These are phyloP conservation scores for Trichoderma sp. DNA, from an alignment of 2,329 filamentous ascomycete species.

Conservation along the genomic window DNA sequence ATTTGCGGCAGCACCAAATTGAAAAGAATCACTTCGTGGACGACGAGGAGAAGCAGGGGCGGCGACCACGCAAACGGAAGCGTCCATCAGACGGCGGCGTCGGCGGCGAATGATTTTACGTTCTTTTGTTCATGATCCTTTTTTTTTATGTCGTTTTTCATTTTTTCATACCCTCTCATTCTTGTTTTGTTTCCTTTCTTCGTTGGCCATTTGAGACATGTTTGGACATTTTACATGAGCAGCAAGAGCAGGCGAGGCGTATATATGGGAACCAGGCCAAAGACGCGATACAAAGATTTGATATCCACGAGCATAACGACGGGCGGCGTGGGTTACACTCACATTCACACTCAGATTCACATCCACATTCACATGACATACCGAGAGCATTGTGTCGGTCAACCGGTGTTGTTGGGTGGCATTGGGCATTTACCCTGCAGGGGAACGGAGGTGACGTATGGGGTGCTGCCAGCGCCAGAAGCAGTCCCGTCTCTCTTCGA, in stretches of 20 bases:
- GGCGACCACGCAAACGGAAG: slow-evolving; percentile 48
- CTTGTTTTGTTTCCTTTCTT: neutral
- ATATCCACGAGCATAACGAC: neutral
- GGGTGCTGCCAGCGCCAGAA: neutral
- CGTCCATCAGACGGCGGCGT: neutral
- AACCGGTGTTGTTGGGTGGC: neutral
- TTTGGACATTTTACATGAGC: neutral
- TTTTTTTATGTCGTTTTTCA: neutral
- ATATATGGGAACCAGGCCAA: neutral
- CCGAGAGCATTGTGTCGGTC: neutral
- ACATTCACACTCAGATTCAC: neutral
- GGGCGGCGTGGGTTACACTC: neutral
- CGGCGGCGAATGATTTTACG: neutral
- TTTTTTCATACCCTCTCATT: neutral
- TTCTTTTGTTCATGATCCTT: neutral
- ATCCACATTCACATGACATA: neutral
- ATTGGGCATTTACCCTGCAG: slow-evolving; percentile 1
- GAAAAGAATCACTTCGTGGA: slow-evolving; percentile 55
- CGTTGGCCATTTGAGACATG: neutral
- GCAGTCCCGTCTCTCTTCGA: neutral
- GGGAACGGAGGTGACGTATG: neutral
- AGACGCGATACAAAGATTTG: neutral
- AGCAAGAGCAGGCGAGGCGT: neutral
- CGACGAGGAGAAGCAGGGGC: slow-evolving; percentile 35
- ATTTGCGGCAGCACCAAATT: slow-evolving; percentile 54